These are phyloP conservation scores for Trichoderma asperellum DNA, from an alignment of 2,329 filamentous ascomycete species.

Conservation along the genomic window DNA sequence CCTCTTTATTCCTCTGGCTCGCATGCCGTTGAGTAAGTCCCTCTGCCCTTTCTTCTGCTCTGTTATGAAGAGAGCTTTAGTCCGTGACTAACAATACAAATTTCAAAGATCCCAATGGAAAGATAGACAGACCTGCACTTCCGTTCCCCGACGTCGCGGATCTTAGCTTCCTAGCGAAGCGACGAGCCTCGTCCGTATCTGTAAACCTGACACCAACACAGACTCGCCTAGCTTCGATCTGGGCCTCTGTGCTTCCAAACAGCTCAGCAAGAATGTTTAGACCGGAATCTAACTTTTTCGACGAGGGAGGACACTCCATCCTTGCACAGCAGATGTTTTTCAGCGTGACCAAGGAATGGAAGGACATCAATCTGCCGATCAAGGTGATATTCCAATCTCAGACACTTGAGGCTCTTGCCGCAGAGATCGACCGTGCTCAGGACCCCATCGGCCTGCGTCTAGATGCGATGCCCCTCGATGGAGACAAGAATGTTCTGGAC, in stretches of 20 bases:
- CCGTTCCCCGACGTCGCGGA: not conserved
- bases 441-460: slow-evolving; percentile 30
- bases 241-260: not conserved
- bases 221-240: not conserved
- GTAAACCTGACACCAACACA: too few species aligned
- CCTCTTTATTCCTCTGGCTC: not conserved
- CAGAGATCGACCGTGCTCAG: slow-evolving; percentile 37
- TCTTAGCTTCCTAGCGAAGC: not conserved
- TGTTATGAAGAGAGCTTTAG: not conserved
- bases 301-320: slow-evolving; percentile 46
- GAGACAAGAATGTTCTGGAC: slow-evolving; percentile 41
- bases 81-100: not conserved
- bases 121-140: not conserved
- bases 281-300: slow-evolving; percentile 45
- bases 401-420: slow-evolving; percentile 38
- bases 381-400: slow-evolving; percentile 39
- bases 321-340: slow-evolving; percentile 78
- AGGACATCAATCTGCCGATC: slow-evolving; percentile 40
- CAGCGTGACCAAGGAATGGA: slow-evolving; percentile 45
- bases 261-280: not conserved
- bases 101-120: not conserved
- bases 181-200: not conserved
- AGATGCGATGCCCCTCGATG: slow-evolving; percentile 33
- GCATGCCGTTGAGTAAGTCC: not conserved
- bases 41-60: not conserved